Conservation (phyloP, 768 basidiomycete genomes). For the Leccinum imitatum region DNA sequence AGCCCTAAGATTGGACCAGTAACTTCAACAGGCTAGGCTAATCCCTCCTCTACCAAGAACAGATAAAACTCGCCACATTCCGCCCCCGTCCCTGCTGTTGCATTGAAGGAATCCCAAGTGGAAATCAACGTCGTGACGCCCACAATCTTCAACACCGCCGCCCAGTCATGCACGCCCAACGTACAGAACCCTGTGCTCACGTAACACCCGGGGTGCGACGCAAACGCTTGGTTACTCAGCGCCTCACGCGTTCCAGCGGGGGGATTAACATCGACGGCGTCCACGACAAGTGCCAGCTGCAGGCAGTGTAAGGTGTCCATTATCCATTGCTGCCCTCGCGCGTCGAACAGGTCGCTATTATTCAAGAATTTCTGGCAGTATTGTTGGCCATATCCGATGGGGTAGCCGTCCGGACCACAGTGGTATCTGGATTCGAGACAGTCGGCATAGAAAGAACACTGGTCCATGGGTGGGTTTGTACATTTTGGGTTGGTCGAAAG, state of each 20-base stretch:
- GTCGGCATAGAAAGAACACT: constrained; percentile 34
- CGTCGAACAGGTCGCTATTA: neutral
- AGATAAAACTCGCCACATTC: constrained; percentile 15
- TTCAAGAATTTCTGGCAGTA: neutral
- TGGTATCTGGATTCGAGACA: neutral
- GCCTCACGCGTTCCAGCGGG: neutral
- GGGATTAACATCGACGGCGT: constrained; percentile 26
- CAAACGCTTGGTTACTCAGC: neutral
- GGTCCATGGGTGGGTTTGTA: constrained; percentile 34
- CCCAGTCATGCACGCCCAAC: constrained; percentile 37
- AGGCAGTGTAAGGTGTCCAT: neutral
- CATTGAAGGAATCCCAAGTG: constrained; percentile 19
- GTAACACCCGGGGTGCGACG: neutral
- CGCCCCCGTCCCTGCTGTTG: constrained; percentile 4
- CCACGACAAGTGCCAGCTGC: constrained; percentile 34
- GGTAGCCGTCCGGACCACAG: neutral
- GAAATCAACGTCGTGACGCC: constrained; percentile 12
- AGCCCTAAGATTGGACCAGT: too few species aligned
- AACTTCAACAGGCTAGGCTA: constrained; percentile 3
- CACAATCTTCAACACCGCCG: constrained; percentile 36
- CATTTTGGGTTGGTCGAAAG: constrained; percentile 14
- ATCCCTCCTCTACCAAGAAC: constrained; percentile 11
- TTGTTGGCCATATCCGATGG: neutral
- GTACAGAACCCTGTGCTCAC: constrained; percentile 41
- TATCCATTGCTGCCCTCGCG: neutral